Conservation (phyloP, 2,329 filamentous ascomycete genomes). For the Cladosporium sp. region DNA sequence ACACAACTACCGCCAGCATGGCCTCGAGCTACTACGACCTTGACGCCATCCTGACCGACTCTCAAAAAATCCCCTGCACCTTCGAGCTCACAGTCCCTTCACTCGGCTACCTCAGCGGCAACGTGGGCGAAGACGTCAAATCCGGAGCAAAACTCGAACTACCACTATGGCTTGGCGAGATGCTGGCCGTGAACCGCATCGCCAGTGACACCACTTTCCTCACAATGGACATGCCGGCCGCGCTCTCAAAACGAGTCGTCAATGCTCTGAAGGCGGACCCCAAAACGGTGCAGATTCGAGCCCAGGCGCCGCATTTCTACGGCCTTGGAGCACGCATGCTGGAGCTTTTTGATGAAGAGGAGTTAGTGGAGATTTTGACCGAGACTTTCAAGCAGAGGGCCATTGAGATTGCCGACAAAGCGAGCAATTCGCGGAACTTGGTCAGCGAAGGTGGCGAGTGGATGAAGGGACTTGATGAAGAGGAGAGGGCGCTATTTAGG, state of each 20-base stretch:
- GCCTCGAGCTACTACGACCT: conserved; percentile 72
- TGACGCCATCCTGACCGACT: conserved; percentile 80
- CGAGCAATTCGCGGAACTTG: conserved; percentile 56
- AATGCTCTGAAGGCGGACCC: conserved; percentile 91
- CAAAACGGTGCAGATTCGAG: conserved; percentile 78
- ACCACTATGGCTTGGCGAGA: conserved; percentile 91
- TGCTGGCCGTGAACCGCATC: conserved; percentile 70
- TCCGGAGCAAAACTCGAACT: conserved; percentile 77
- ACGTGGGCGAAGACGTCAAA: conserved; percentile 71
- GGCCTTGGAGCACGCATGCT: conserved; percentile 80
- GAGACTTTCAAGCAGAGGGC: conserved; percentile 79
- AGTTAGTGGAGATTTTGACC: conserved; percentile 63
- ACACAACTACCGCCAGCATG: conserved; percentile 34
- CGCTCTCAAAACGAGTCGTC: conserved; percentile 76
- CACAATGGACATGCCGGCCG: conserved; percentile 77
- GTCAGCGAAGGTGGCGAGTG: conserved; percentile 70
- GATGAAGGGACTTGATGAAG: conserved; percentile 83
- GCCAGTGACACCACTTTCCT: conserved; percentile 60
- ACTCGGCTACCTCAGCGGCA: conserved; percentile 87
- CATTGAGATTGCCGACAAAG: conserved; percentile 82
- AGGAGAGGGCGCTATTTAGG: conserved; percentile 67
- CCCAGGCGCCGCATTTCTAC: conserved; percentile 86
- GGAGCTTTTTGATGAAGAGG: conserved; percentile 89
- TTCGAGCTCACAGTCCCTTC: conserved; percentile 88
- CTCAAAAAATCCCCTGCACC: conserved; percentile 93